Evolutionary conservation across 345 rosid genomes (phyloP).

Genomic region (Citrus glauca): DNA sequence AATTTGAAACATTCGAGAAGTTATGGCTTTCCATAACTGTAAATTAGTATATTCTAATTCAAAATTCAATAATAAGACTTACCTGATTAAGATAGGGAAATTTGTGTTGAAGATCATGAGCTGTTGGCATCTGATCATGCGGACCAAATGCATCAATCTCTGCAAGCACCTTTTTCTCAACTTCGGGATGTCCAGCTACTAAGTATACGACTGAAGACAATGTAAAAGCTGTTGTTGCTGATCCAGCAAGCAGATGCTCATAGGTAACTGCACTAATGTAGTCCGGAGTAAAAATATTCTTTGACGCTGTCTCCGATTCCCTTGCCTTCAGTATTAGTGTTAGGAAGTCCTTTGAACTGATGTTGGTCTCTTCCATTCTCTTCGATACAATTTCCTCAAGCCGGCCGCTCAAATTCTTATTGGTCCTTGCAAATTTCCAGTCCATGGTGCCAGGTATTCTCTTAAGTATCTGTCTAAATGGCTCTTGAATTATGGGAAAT

Average conservation of each 20-base stretch:
- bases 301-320: constrained; percentile 50
- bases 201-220: constrained; percentile 67
- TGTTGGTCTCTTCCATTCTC: constrained; percentile 48
- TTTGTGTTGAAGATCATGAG: constrained; percentile 60
- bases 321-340: constrained; percentile 65
- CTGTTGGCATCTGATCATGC: constrained; percentile 47
- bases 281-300: constrained; percentile 56
- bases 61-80: constrained; percentile 6
- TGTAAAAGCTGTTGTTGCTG: constrained; percentile 83
- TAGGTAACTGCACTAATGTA: constrained; percentile 83
- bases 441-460: constrained; percentile 88
- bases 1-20: background rate
- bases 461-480: constrained; percentile 75
- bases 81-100: constrained; percentile 87
- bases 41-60: background rate
- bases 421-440: constrained; percentile 68
- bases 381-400: constrained; percentile 71
- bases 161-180: constrained; percentile 61
- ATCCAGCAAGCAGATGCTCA: constrained; percentile 93
- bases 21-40: background rate
- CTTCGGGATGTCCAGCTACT: constrained; percentile 66
- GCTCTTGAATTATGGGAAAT: constrained; percentile 76
- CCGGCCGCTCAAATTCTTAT: constrained; percentile 44
- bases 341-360: constrained; percentile 67
- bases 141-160: constrained; percentile 74